A percentile compares a stretch with the other conserved stretches of the same genome.
phyloP scores from a whole-genome alignment of 2,329 filamentous ascomycete species.

The Pseudogymnoascus destructans region DNA sequence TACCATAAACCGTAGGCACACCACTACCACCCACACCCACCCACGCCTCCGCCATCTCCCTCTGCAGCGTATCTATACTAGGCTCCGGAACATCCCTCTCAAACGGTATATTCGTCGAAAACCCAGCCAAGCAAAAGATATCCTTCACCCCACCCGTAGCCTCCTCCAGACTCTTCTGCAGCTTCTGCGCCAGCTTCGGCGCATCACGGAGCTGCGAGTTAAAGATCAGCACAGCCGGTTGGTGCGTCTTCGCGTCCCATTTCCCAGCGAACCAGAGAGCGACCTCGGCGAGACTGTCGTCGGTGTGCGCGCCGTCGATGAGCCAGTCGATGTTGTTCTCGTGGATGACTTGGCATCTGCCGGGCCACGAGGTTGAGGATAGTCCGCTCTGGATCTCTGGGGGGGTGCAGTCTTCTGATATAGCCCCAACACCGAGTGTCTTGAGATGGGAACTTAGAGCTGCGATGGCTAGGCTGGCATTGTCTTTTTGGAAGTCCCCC shows the following conservation, averaged over 20 bases:
- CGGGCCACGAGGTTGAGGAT: constrained; percentile 60
- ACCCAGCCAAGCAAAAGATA: constrained; percentile 39
- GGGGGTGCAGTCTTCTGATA: constrained; percentile 36
- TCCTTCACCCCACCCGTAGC: constrained; percentile 23
- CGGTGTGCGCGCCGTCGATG: constrained; percentile 23
- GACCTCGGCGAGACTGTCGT: constrained; percentile 71
- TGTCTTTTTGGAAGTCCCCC: constrained; percentile 45
- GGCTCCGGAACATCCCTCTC: constrained; percentile 19
- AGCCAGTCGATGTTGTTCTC: constrained; percentile 28
- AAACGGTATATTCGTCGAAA: constrained; percentile 33
- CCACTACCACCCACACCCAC: constrained; percentile 21
- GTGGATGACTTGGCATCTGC: constrained; percentile 53
- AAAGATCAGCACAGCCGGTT: neutral
- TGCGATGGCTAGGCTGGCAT: constrained; percentile 39
- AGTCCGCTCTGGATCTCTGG: constrained; percentile 56
- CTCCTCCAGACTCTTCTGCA: constrained; percentile 31
- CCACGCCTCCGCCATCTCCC: neutral
- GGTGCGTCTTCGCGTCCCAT: neutral
- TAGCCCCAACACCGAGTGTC: constrained; percentile 26
- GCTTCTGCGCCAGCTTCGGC: constrained; percentile 27
- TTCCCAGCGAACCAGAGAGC: constrained; percentile 62
- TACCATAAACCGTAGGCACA: constrained; percentile 27
- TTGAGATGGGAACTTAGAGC: constrained; percentile 38
- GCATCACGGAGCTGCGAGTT: constrained; percentile 16
- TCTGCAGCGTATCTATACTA: neutral